These are phyloP conservation scores for Amylostereum areolatum DNA, from an alignment of 1,284 basidiomycete genomes.

Conservation along the genomic window DNA sequence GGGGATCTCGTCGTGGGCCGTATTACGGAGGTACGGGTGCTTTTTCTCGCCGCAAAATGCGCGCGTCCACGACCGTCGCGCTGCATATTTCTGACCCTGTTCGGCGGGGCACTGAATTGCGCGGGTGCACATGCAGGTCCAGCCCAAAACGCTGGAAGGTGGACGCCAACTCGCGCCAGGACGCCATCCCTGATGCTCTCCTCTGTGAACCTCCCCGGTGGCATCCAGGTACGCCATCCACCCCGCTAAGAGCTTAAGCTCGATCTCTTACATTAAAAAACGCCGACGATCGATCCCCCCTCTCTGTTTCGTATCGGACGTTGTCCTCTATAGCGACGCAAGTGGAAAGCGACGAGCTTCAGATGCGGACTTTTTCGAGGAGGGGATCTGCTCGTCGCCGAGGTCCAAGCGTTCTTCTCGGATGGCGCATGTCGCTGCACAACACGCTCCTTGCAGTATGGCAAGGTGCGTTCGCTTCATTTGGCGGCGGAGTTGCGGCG, in stretches of 20 bases:
- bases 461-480: slow-evolving; percentile 82
- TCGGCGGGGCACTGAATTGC: background rate
- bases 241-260: too few species aligned
- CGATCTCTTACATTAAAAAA: too few species aligned
- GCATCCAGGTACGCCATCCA: slow-evolving; percentile 69
- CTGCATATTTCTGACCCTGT: background rate
- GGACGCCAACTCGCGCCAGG: slow-evolving; percentile 91
- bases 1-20: slow-evolving; percentile 98
- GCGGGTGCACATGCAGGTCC: slow-evolving; percentile 50
- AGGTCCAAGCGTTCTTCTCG: slow-evolving; percentile 93
- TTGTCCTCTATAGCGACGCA: slow-evolving; percentile 84
- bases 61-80: too few species aligned
- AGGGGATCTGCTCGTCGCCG: slow-evolving; percentile 94
- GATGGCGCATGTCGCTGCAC: slow-evolving; percentile 96
- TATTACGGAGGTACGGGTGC: slow-evolving; percentile 87
- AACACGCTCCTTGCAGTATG: slow-evolving; percentile 93
- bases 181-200: slow-evolving; percentile 94
- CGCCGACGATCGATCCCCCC: too few species aligned
- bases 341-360: slow-evolving; percentile 97
- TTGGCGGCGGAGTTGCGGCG: too few species aligned
- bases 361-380: slow-evolving; percentile 99
- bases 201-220: slow-evolving; percentile 97
- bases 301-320: too few species aligned
- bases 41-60: too few species aligned
- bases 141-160: slow-evolving; percentile 95